Evolutionary conservation across 2,329 filamentous ascomycete species (phyloP).

Genomic region (Trichoderma breve): DNA sequence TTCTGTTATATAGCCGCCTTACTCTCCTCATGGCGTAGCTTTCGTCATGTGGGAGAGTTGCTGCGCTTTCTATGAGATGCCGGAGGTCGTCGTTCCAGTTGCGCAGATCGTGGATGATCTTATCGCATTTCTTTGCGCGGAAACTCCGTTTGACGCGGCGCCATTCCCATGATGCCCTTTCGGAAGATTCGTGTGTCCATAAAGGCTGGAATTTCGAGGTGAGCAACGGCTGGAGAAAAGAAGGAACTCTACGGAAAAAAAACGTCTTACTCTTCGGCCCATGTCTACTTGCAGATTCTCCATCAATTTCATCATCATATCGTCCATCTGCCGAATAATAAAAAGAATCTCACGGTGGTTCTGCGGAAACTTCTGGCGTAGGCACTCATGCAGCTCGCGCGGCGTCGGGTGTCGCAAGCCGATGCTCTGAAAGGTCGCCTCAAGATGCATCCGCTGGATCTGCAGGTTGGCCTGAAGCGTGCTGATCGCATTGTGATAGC

Average conservation of each 20-base stretch:
- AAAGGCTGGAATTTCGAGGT: background rate
- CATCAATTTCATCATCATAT: slow-evolving; percentile 10
- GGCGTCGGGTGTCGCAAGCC: slow-evolving; percentile 9
- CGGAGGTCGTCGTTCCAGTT: slow-evolving; percentile 16
- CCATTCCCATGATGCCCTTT: slow-evolving; percentile 15
- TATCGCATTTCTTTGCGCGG: slow-evolving; percentile 12
- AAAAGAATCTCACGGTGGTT: slow-evolving; percentile 4
- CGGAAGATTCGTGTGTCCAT: slow-evolving; percentile 5
- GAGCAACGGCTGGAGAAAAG: background rate
- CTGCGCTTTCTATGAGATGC: slow-evolving; percentile 2
- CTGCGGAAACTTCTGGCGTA: slow-evolving; percentile 5
- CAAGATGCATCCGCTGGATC: slow-evolving; percentile 17
- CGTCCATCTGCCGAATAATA: slow-evolving; percentile 11
- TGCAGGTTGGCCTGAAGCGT: slow-evolving; percentile 16
- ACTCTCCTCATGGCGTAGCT: background rate
- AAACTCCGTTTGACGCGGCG: slow-evolving; percentile 17
- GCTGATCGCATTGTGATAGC: slow-evolving; percentile 9
- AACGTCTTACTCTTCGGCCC: background rate
- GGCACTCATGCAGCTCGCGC: slow-evolving; percentile 8
- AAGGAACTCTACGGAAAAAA: background rate
- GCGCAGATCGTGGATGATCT: slow-evolving; percentile 8
- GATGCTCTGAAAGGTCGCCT: slow-evolving; percentile 10
- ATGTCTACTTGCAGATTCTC: slow-evolving; percentile 8
- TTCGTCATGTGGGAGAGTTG: background rate
- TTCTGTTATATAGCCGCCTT: background rate